These are phyloP conservation scores for Xylariaceae sp. DNA, from an alignment of 2,329 filamentous ascomycete species.

Conservation along the genomic window DNA sequence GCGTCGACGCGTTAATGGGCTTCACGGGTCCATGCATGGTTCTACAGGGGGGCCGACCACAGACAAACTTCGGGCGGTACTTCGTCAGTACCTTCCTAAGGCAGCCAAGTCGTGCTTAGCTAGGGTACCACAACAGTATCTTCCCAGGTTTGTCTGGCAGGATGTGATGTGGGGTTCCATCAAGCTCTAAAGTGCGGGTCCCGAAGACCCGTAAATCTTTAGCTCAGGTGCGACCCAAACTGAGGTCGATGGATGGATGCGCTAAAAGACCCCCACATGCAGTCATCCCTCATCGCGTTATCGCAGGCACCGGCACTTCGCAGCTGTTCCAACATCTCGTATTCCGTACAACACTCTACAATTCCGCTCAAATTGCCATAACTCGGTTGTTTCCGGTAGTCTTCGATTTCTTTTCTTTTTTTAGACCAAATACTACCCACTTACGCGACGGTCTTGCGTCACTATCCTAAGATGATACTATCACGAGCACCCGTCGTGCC, in stretches of 20 bases:
- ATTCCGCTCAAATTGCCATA: too few relatives aligned
- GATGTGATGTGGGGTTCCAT: neutral
- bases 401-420: too few relatives aligned
- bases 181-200: neutral
- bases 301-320: too few relatives aligned
- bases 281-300: too few relatives aligned
- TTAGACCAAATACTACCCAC: neutral
- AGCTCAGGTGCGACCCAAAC: too few relatives aligned
- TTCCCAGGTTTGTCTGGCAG: neutral
- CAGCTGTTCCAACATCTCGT: too few relatives aligned
- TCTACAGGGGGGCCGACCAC: too few relatives aligned
- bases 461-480: slow-evolving; percentile 31
- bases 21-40: slow-evolving; percentile 9
- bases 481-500: slow-evolving; percentile 27
- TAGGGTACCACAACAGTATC: neutral
- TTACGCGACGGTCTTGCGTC: neutral
- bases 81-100: neutral
- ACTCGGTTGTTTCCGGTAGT: too few relatives aligned
- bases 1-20: slow-evolving; percentile 31
- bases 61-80: neutral
- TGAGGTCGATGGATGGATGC: too few relatives aligned
- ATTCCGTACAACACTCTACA: too few relatives aligned
- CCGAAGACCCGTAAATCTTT: neutral
- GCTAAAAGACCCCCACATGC: too few relatives aligned
- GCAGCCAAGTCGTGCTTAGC: neutral